Base-by-base conservation (phyloP, 306 rosid genomes). In the Cucumis hystrix region DNA sequence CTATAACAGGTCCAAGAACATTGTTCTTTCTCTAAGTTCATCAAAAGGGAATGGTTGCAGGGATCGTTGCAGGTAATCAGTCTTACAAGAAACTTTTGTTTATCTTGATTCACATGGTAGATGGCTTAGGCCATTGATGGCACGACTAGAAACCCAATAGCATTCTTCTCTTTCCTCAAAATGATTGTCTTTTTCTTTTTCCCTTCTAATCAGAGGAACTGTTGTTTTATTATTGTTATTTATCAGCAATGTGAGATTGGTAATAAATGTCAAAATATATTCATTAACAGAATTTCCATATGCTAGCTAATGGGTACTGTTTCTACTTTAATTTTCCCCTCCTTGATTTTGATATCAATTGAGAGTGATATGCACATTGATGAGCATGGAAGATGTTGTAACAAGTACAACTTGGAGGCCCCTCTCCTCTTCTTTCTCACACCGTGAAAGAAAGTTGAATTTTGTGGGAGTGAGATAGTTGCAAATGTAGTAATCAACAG, bases 171-270 rank as follows among this genome's bases (percentile, higher is more conserved):
- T 85, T 71, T 84, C 85, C 60, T 49, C n/a, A 23, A 71, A 25
- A 7, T 71, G 59, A 45, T 71, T 63, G 43, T 13, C 30, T 28
- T 30, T 28, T 18, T 9, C 37, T 10, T 67, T 67, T 7, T 13
- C 2, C 18, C 8, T 40, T 41, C 75, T 49, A 7, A 71, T 82
- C 85, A 81, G 86, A 88, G 85, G 85, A 85, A 86, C 85, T 87
- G 88, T 39, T 81, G 87, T 87, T 86, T 87, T 89, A 86, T 87
- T 82, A 71, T 82, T 87, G 87, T 84, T 86, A 61, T 85, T 86
- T 71, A 71, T 85, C 88, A 87, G 88, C 87, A 85, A 84, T 85
- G 91, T 87, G 90, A 83, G 85, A 82, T 83, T 89, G 85, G 86
- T 83, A 92, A 90, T 92, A 90, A 92, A 92, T 89, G 76, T 59